Evolutionary conservation across 1,139 yeast species (phyloP), one percentile per base, ranked within the genome.

Genomic region (Candida sp.): DNA sequence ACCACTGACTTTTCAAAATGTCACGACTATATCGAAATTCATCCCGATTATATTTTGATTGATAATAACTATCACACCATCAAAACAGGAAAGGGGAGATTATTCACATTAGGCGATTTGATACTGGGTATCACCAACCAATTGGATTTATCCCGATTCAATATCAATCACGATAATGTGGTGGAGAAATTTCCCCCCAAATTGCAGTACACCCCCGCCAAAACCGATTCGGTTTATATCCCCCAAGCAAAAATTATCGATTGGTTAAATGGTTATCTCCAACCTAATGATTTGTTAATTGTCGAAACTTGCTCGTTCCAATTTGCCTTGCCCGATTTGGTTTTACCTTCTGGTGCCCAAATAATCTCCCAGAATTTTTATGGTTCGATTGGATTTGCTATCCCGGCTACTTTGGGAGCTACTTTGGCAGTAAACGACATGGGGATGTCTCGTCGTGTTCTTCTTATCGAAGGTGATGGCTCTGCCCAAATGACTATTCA

Each of bases 401-500:
- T 89, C 23, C 96, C 96, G 1, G 88, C 95, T 3, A 77, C 93
- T 1, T 73, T 89, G 39, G 97, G 97, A 32, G 86, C 82, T 6
- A 81, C 86, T 11, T 63, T 85, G 44, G 96, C 93, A 1, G 70
- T 77, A 54, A 71, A 75, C 44, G 95, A 88, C 56, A 48, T 68
- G 43, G 70, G 70, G 5, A 50, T 53, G 6, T 57, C 66, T 5
- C 79, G 84, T 38, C 76, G 95, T 50, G 75, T 87, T 21, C 65
- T 87, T 15, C 67, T 89, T 7, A 69, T 87, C 22, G 90, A 86
- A 68, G 97, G 97, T 40, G 97, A 90, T 58, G 97, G 97, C 2
- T 83, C 95, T 6, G 89, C 96, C 1, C 95, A 87, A 65, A 86
- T 89, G 95, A 87, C 96, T 2, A 75, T 84, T 39, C 91, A 85